Conservation (phyloP, 192 early-diverging fungal species). For the Helicostylum pulchrum region DNA sequence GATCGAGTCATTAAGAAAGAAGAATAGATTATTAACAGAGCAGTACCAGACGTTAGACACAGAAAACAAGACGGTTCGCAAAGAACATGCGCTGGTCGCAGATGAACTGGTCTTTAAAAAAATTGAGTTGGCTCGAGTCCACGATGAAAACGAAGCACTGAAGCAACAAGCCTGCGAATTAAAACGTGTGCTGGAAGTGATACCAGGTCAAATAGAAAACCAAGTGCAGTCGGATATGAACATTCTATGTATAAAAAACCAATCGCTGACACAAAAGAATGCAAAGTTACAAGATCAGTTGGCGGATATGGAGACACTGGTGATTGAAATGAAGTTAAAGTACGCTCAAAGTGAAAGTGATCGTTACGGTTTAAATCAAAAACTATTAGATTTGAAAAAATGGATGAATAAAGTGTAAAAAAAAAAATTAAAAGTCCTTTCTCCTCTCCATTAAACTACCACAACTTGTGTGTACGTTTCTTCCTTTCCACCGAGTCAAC, state of each 20-base stretch:
- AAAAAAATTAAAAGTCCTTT: not conserved
- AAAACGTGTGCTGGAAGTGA: conserved; percentile 46
- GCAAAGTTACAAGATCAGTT: conserved; percentile 60
- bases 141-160: conserved; percentile 51
- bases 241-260: conserved; percentile 75
- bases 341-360: conserved; percentile 87
- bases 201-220: conserved; percentile 57
- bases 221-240: conserved; percentile 69
- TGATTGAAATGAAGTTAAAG: conserved; percentile 72
- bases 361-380: conserved; percentile 58
- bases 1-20: conserved; percentile 53
- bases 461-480: not conserved
- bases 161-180: conserved; percentile 57
- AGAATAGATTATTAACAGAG: conserved; percentile 60
- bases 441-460: not conserved
- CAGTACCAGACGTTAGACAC: conserved; percentile 59
- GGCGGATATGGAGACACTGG: conserved; percentile 61
- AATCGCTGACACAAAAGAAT: conserved; percentile 65
- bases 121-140: conserved; percentile 48
- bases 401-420: conserved; percentile 40
- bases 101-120: conserved; percentile 61
- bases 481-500: conserved; percentile 40
- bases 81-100: conserved; percentile 72
- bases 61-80: conserved; percentile 61
- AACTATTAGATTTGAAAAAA: conserved; percentile 64